Evolutionary conservation across 176 grass and related monocot species (phyloP).

Genomic region (Guadua angustifolia): DNA sequence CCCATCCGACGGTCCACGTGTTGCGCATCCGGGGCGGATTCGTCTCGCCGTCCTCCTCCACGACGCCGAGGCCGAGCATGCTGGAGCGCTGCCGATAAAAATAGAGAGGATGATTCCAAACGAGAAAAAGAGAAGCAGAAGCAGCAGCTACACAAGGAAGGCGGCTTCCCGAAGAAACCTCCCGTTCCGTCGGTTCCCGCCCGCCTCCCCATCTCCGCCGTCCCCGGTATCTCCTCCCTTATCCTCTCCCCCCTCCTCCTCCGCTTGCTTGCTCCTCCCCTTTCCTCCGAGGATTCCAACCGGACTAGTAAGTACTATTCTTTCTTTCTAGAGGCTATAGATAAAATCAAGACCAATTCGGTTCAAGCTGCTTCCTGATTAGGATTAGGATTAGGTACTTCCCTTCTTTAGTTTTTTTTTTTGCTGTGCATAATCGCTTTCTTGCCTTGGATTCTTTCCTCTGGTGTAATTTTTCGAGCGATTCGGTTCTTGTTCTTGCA

Average conservation of each 20-base stretch:
- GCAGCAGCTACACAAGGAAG: no score
- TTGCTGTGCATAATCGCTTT: neutral
- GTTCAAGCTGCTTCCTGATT: neutral
- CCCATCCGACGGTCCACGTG: conserved; percentile 45
- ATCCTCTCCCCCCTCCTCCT: conserved; percentile 10
- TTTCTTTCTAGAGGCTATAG: neutral
- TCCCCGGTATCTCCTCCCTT: conserved; percentile 27
- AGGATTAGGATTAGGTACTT: neutral
- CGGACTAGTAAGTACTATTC: neutral
- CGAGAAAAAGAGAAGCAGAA: no score
- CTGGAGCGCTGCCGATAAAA: no score
- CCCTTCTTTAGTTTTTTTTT: no score
- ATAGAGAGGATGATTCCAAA: no score
- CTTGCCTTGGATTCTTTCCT: conserved; percentile 5
- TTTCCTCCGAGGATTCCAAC: conserved; percentile 4
- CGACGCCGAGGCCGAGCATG: no score
- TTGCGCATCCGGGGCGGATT: conserved; percentile 33
- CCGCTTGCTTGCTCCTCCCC: neutral
- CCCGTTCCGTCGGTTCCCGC: conserved; percentile 2
- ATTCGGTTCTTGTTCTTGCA: conserved; percentile 25
- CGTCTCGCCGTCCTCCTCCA: conserved; percentile 35
- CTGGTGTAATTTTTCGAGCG: neutral
- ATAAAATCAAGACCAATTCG: neutral
- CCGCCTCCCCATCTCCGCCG: neutral
- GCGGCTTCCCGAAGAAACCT: no score